Evolutionary conservation across 2,329 filamentous ascomycete genomes (phyloP).

Genomic region (Penicillium crustosum): DNA sequence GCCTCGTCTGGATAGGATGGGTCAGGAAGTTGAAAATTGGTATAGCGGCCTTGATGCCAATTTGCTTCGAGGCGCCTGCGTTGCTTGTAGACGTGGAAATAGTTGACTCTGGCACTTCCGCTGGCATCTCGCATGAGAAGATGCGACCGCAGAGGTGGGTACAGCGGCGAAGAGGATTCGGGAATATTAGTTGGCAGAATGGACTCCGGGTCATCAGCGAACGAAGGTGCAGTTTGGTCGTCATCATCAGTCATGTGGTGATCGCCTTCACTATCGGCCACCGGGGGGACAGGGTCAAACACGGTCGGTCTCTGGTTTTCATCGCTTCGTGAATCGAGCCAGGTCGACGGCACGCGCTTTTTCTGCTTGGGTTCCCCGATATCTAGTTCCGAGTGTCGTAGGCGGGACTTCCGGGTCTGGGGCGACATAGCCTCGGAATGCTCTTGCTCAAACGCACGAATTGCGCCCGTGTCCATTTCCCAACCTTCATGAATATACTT

Average conservation of each 20-base stretch:
- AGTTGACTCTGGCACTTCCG: constrained; percentile 66
- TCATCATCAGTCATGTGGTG: constrained; percentile 46
- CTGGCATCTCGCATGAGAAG: constrained; percentile 35
- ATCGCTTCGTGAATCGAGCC: constrained; percentile 42
- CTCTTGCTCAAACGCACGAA: constrained; percentile 64
- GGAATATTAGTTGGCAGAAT: constrained; percentile 10
- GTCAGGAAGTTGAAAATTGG: constrained; percentile 88
- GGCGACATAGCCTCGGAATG: constrained; percentile 40
- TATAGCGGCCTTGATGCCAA: constrained; percentile 79
- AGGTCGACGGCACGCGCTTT: constrained; percentile 51
- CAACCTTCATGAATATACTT: constrained; percentile 86
- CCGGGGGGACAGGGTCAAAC: constrained; percentile 4
- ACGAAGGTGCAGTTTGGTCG: constrained; percentile 19
- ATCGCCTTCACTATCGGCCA: constrained; percentile 41
- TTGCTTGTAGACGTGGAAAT: constrained; percentile 91
- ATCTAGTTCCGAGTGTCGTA: constrained; percentile 49
- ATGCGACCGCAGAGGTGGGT: constrained; percentile 31
- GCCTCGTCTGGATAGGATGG: constrained; percentile 76
- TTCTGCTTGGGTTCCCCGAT: constrained; percentile 53
- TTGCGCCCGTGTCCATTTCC: constrained; percentile 67
- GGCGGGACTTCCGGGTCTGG: constrained; percentile 48
- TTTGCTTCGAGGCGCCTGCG: constrained; percentile 82
- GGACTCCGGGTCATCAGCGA: constrained; percentile 17
- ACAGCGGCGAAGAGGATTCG: constrained; percentile 13
- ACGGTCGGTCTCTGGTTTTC: neutral